Conservation (phyloP, 306 rosid genomes). For the Cucumis melo region DNA sequence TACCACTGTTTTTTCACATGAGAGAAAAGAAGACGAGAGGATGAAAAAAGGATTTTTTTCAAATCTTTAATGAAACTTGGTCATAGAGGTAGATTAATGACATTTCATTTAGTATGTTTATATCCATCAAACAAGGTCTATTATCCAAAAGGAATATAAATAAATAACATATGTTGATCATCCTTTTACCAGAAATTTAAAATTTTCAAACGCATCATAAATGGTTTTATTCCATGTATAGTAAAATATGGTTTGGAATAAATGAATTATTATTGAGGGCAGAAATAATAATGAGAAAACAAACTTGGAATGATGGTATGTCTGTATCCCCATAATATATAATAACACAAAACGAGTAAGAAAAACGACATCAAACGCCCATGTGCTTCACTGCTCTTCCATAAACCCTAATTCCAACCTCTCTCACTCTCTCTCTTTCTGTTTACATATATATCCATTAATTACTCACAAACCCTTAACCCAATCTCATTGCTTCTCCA, state of each 20-base stretch:
- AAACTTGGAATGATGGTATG: neutral
- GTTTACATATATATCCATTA: neutral
- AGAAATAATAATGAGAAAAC: neutral
- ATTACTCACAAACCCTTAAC: neutral
- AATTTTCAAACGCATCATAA: too few relatives aligned
- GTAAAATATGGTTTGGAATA: neutral
- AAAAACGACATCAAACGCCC: slow-evolving; percentile 7
- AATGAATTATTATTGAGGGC: neutral
- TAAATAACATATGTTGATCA: too few relatives aligned
- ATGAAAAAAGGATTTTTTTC: too few relatives aligned
- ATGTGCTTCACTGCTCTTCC: slow-evolving; percentile 4
- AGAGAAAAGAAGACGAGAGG: too few relatives aligned
- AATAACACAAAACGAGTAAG: neutral
- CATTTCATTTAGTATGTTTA: too few relatives aligned
- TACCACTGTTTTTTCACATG: too few relatives aligned
- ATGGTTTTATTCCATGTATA: neutral
- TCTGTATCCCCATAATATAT: neutral
- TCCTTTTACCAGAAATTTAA: too few relatives aligned
- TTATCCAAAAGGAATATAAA: too few relatives aligned
- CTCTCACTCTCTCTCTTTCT: neutral
- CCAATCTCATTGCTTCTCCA: neutral
- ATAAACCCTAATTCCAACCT: neutral
- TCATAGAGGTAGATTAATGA: too few relatives aligned
- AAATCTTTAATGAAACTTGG: too few relatives aligned
- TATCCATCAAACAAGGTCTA: too few relatives aligned